Evolutionary conservation across 306 rosid species (phyloP).

Genomic region (Abrus pulchellus): DNA sequence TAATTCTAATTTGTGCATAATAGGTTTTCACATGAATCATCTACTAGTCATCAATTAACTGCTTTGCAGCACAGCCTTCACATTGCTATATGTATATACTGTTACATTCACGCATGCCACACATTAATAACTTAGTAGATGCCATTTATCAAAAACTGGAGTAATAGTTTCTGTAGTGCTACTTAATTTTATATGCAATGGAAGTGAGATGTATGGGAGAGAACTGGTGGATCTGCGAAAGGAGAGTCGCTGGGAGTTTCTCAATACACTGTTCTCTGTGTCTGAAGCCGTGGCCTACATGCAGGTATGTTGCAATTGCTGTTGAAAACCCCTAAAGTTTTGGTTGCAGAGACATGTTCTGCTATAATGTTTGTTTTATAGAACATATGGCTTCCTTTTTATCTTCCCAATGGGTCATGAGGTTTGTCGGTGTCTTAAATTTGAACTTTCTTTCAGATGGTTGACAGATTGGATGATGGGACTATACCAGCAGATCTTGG

Average conservation of each 20-base stretch:
- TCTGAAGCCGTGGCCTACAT: conserved; percentile 99
- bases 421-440: conserved; percentile 30
- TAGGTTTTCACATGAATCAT: conserved; percentile 31
- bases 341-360: conserved; percentile 24
- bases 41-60: conserved; percentile 38
- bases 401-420: conserved; percentile 12
- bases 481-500: conserved; percentile 74
- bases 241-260: conserved; percentile 92
- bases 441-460: conserved; percentile 77
- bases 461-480: conserved; percentile 92
- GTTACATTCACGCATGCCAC: background rate
- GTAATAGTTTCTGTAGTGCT: conserved; percentile 55
- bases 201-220: conserved; percentile 96
- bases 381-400: conserved; percentile 25
- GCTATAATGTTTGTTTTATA: conserved; percentile 31
- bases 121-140: conserved; percentile 45
- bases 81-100: background rate
- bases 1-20: conserved; percentile 35
- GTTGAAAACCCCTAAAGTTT: conserved; percentile 38
- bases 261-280: conserved; percentile 94
- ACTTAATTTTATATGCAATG: conserved; percentile 67
- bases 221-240: conserved; percentile 97
- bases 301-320: conserved; percentile 72
- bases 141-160: conserved; percentile 50
- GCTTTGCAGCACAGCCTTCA: conserved; percentile 23